A percentile compares a stretch with the other conserved stretches of the same genome.
Evolutionary conservation across 371 early-diverging fungal genomes (phyloP).

Genomic region (Mortierella sp.): DNA sequence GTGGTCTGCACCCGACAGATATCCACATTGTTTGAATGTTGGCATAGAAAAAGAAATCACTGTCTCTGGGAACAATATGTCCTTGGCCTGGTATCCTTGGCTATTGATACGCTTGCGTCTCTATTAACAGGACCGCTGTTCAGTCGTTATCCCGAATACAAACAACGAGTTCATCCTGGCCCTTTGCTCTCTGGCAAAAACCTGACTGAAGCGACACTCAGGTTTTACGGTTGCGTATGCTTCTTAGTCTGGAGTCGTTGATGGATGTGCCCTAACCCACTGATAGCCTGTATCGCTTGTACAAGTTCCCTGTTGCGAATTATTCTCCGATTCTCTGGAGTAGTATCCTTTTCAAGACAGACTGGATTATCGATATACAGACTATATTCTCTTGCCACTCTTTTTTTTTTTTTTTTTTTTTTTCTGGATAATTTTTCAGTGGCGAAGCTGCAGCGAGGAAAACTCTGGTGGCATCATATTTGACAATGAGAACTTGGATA

Average conservation of each 20-base stretch:
- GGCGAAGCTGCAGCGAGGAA: not conserved
- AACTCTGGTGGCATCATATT: not conserved
- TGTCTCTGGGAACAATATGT: not conserved
- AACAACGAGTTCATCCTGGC: not conserved
- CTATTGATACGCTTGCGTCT: too few relatives aligned
- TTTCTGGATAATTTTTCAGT: not conserved
- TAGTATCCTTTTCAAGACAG: too few relatives aligned
- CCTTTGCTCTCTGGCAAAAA: not conserved
- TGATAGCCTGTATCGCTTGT: not conserved
- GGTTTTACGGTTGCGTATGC: not conserved
- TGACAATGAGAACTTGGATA: too few relatives aligned
- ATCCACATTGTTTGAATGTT: too few relatives aligned
- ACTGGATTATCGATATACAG: not conserved
- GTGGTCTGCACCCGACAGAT: too few relatives aligned
- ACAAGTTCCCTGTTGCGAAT: too few relatives aligned
- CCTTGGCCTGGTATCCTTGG: not conserved
- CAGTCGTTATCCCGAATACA: not conserved
- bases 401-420: not conserved
- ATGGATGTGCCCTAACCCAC: not conserved
- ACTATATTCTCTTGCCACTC: not conserved
- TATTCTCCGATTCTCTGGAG: too few relatives aligned
- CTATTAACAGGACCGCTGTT: too few relatives aligned
- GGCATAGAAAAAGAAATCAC: too few relatives aligned
- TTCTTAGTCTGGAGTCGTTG: too few relatives aligned
- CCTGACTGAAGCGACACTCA: not conserved